Evolutionary conservation across 73 alveolate genomes (phyloP).

Genomic region (Halteria grandinella): DNA sequence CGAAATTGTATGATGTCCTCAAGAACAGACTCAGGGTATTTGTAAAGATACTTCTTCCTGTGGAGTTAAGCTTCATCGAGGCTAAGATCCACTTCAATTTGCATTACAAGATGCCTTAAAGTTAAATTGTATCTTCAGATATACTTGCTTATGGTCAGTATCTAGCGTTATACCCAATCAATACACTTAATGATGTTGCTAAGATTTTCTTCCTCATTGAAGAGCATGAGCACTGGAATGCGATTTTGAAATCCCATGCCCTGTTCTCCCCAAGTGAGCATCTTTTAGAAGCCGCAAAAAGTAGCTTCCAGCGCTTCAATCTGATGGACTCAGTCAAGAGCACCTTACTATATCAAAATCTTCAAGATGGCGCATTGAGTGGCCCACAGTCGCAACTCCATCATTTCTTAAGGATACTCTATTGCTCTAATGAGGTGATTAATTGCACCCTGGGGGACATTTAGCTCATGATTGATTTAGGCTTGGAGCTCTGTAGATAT

Average conservation of each 20-base stretch:
- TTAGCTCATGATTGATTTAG: too few relatives aligned
- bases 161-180: slow-evolving; percentile 48
- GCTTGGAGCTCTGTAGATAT: too few relatives aligned
- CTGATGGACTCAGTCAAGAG: slow-evolving; percentile 60
- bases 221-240: slow-evolving; percentile 56
- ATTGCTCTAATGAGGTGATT: too few relatives aligned
- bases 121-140: too few relatives aligned
- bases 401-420: too few relatives aligned
- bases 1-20: slow-evolving; percentile 42
- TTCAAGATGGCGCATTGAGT: too few relatives aligned
- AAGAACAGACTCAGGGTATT: slow-evolving; percentile 41
- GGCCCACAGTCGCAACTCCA: too few relatives aligned
- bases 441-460: too few relatives aligned
- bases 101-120: slow-evolving; percentile 56
- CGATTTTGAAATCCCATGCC: slow-evolving; percentile 22
- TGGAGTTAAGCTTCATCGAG: slow-evolving; percentile 38
- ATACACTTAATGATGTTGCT: slow-evolving; percentile 58
- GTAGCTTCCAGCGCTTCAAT: slow-evolving; percentile 45
- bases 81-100: slow-evolving; percentile 54
- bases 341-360: too few relatives aligned
- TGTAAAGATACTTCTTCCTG: slow-evolving; percentile 48
- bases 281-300: slow-evolving; percentile 62
- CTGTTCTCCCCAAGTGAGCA: slow-evolving; percentile 47
- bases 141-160: neutral
- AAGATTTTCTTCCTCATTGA: slow-evolving; percentile 59